Evolutionary conservation across 345 rosid genomes (phyloP).

Genomic region (Anastatica hierochuntica): DNA sequence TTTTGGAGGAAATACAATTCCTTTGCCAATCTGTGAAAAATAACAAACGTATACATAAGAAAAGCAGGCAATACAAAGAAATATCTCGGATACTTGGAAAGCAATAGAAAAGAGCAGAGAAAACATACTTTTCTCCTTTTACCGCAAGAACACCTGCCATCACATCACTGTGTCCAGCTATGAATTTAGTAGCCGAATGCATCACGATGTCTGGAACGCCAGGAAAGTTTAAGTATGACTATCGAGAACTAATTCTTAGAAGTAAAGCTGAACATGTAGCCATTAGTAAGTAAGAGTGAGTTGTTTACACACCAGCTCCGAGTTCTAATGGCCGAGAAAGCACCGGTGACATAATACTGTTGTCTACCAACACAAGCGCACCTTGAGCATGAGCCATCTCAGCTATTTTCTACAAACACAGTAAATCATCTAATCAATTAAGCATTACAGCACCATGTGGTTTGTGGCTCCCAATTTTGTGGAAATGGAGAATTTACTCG

Average conservation of each 20-base stretch:
- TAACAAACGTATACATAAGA: not conserved
- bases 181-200: conserved; percentile 95
- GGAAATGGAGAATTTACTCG: conserved; percentile 31
- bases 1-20: conserved; percentile 85
- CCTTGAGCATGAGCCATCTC: conserved; percentile 74
- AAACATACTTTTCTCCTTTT: conserved; percentile 70
- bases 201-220: conserved; percentile 70
- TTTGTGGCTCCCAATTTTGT: not conserved
- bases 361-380: conserved; percentile 82
- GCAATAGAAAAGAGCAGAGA: not conserved
- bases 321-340: conserved; percentile 79
- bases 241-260: conserved; percentile 10
- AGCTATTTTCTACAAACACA: conserved; percentile 52
- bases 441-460: not conserved
- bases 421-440: not conserved
- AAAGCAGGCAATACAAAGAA: no score
- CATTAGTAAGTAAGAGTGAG: not conserved
- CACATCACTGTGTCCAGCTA: conserved; percentile 88
- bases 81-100: not conserved
- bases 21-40: conserved; percentile 55
- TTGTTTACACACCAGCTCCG: conserved; percentile 66
- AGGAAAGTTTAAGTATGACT: not conserved
- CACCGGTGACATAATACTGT: conserved; percentile 92
- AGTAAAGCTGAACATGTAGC: not conserved
- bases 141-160: conserved; percentile 98